Evolutionary conservation across 179 eudicot species (phyloP).

Genomic region (Vitellaria paradoxa): DNA sequence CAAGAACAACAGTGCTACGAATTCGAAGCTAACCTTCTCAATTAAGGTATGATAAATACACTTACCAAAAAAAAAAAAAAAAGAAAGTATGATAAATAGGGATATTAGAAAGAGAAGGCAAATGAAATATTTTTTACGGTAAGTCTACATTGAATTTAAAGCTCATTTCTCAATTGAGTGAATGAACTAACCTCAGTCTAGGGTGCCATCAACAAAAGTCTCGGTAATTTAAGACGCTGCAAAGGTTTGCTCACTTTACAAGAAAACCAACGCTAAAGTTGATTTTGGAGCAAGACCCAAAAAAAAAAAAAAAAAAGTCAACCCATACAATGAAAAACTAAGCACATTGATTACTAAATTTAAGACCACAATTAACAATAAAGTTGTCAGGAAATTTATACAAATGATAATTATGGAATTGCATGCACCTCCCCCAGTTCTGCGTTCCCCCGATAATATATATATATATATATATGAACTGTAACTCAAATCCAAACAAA

Average conservation of each 20-base stretch:
- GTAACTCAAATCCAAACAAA: neutral
- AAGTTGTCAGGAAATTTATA: no score
- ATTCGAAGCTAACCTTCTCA: neutral
- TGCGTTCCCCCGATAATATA: neutral
- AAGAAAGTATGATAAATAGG: neutral
- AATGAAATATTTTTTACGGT: neutral
- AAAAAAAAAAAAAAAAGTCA: no score
- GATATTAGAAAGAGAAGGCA: neutral
- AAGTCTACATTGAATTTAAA: slow-evolving; percentile 3
- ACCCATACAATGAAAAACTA: no score
- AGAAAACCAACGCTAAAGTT: neutral
- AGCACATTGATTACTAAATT: no score
- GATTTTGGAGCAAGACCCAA: no score
- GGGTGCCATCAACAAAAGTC: neutral
- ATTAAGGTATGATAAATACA: neutral
- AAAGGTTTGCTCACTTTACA: neutral
- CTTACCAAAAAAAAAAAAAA: no score
- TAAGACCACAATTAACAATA: no score
- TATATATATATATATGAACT: no score
- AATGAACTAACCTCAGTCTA: neutral
- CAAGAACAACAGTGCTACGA: no score
- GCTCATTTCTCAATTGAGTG: neutral
- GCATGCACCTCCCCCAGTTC: neutral
- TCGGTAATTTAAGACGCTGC: neutral
- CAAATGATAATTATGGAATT: no score